phyloP scores from a whole-genome alignment of 352 stramenopile genomes.

The Ophiocytium majus region DNA sequence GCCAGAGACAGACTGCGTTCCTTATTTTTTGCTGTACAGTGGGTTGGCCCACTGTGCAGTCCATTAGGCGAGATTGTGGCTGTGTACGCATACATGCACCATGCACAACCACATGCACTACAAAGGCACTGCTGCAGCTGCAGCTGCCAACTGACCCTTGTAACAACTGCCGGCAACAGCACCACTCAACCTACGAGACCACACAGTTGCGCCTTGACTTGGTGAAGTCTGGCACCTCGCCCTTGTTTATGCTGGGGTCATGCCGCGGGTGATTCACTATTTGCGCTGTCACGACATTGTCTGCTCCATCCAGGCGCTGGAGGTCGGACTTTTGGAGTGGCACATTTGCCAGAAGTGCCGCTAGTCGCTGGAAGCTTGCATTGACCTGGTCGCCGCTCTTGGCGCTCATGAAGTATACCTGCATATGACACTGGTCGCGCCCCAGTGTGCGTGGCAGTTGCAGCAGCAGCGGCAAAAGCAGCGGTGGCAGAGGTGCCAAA shows the following conservation, averaged over 20 bases:
- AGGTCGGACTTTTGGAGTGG: conserved; percentile 71
- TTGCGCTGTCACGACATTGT: conserved; percentile 77
- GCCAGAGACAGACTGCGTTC: no score
- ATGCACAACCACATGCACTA: no score
- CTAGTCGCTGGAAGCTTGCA: conserved; percentile 56
- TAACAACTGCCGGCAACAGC: no score
- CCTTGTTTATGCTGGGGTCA: conserved; percentile 76
- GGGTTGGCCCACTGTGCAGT: no score
- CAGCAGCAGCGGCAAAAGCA: no score
- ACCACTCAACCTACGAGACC: conserved; percentile 16
- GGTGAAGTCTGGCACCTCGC: conserved; percentile 59
- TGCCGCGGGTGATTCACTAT: conserved; percentile 87
- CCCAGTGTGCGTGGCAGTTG: no score
- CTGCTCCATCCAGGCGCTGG: conserved; percentile 67
- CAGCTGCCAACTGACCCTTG: no score
- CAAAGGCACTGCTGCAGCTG: no score
- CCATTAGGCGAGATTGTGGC: no score
- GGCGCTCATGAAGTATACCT: conserved; percentile 84
- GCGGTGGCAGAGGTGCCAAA: no score
- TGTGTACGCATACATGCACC: no score
- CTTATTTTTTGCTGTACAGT: no score
- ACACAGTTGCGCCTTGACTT: conserved; percentile 5
- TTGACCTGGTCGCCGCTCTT: conserved; percentile 87
- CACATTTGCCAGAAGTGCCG: conserved; percentile 62
- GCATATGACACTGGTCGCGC: conserved; percentile 81